Conservation (phyloP, 2,329 filamentous ascomycete genomes). For the Botryotinia calthae region DNA sequence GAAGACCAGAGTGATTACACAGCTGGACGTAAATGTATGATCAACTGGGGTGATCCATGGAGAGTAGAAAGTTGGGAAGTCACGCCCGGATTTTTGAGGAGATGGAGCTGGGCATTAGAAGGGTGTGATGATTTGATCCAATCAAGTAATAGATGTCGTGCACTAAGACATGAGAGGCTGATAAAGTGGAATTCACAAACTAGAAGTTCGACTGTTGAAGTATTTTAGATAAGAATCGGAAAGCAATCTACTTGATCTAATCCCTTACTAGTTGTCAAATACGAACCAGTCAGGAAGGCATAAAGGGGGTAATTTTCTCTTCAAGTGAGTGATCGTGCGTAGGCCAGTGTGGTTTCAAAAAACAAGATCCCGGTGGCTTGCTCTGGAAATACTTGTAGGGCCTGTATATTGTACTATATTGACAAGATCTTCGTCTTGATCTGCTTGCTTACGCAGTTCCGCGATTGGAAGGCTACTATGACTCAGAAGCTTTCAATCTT, state of each 20-base stretch:
- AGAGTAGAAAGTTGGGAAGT: constrained; percentile 27
- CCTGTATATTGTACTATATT: too few relatives aligned
- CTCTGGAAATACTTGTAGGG: too few relatives aligned
- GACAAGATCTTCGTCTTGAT: too few relatives aligned
- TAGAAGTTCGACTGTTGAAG: background rate
- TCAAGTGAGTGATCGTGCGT: too few relatives aligned
- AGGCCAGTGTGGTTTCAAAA: too few relatives aligned
- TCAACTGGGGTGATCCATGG: constrained; percentile 28
- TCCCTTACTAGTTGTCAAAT: background rate
- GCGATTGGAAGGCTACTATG: too few relatives aligned
- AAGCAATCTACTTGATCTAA: background rate
- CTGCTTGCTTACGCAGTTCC: too few relatives aligned
- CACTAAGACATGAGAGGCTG: background rate
- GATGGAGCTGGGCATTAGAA: constrained; percentile 25
- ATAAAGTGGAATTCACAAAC: background rate
- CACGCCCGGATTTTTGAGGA: constrained; percentile 26
- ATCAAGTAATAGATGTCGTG: constrained; percentile 27
- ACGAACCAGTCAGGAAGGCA: background rate
- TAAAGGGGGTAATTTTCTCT: too few relatives aligned
- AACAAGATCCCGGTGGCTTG: too few relatives aligned
- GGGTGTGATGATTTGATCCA: constrained; percentile 28
- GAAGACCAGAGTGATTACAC: constrained; percentile 19
- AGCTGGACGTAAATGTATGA: constrained; percentile 23
- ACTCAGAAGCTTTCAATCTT: too few relatives aligned
- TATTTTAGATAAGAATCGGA: background rate